Percentiles rank a stretch among this genome's conserved stretches.
Conservation (phyloP, 176 grass and related monocot genomes). For the Neostapfia colusana region DNA sequence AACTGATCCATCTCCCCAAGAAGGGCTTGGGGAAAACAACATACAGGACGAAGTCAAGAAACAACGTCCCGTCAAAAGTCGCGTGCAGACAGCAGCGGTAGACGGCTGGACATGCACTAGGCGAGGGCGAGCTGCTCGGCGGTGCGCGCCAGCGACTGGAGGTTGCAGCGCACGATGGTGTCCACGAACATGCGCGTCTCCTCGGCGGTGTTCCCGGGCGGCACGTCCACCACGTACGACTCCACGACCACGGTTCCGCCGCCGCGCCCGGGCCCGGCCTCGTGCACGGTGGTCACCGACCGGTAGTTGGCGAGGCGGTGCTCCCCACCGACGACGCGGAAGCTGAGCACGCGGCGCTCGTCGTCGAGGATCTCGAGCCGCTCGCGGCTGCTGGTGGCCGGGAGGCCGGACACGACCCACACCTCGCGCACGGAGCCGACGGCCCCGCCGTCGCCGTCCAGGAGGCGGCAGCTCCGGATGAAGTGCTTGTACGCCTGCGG, state of each 20-base stretch:
- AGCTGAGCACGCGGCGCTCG: slow-evolving; percentile 86
- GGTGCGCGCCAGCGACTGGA: slow-evolving; percentile 71
- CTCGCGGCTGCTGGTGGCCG: slow-evolving; percentile 77
- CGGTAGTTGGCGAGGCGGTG: slow-evolving; percentile 93
- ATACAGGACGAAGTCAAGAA: slow-evolving; percentile 30
- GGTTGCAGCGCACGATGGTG: slow-evolving; percentile 79
- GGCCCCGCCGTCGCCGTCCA: slow-evolving; percentile 41
- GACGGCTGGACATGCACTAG: slow-evolving; percentile 1
- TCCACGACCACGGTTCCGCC: slow-evolving; percentile 51
- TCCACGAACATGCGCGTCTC: slow-evolving; percentile 78
- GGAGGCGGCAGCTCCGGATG: slow-evolving; percentile 71
- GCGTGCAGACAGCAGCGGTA: not conserved
- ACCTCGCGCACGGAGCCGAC: slow-evolving; percentile 86
- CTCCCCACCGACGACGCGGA: slow-evolving; percentile 85
- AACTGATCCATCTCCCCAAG: slow-evolving; percentile 23
- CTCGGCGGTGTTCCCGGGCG: slow-evolving; percentile 64
- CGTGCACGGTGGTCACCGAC: slow-evolving; percentile 72
- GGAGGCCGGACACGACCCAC: slow-evolving; percentile 69
- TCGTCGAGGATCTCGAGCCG: slow-evolving; percentile 93
- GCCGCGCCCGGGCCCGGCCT: not conserved
- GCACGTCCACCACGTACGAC: slow-evolving; percentile 80
- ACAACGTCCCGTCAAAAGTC: slow-evolving; percentile 26
- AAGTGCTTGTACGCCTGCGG: slow-evolving; percentile 90
- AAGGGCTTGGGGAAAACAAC: slow-evolving; percentile 14
- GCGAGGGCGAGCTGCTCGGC: slow-evolving; percentile 55